Evolutionary conservation across 345 rosid species (phyloP), one percentile per base, ranked within the genome.

Genomic region (Bretschneidera sinensis): DNA sequence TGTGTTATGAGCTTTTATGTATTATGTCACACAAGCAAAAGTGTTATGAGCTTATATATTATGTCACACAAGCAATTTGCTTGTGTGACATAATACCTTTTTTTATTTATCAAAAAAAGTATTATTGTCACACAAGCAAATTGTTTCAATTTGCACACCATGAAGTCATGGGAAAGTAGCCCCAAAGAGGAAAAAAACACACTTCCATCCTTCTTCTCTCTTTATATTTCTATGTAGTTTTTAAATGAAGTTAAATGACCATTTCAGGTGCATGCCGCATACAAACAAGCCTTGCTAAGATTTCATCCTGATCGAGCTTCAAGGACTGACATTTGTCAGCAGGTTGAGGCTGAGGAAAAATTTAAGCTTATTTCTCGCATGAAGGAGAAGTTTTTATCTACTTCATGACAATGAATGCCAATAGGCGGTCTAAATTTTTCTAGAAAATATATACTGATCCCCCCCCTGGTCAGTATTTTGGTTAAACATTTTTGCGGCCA

Each of bases 341-440:
- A 87, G 71, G 95, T 87, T 59, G 96, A 87, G 73, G 90, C 95
- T 0, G 99, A 90, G 71, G 99, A 94, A 67, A 90, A 80, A 53
- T 87, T 94, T 71, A 94, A 94, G 72, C 87, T 88, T 59, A 81
- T 94, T 66, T 78, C 85, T 59, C 95, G 90, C 64, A 84, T 86
- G 92, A 94, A 84, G 75, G 95, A 82, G 68, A 80, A 83, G 63
- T 77, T 81, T 73, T 56, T 66, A 60, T 71, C 72, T 4, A 55
- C 77, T 59, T 59, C 71, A 25, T 72, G 68, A 33, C 48, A 45
- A 43, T 69, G 66, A 73, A 53, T 53, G 17, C 23, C 51, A 51
- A 39, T 31, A n/a, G 10, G 10, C 11, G 15, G 45, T 14, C 15
- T 7, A 11, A 39, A 7, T 39, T 39, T 39, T 39, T 2, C 45